phyloP scores from a whole-genome alignment of 1,284 basidiomycete species.

The Ceratobasidium sp. region DNA sequence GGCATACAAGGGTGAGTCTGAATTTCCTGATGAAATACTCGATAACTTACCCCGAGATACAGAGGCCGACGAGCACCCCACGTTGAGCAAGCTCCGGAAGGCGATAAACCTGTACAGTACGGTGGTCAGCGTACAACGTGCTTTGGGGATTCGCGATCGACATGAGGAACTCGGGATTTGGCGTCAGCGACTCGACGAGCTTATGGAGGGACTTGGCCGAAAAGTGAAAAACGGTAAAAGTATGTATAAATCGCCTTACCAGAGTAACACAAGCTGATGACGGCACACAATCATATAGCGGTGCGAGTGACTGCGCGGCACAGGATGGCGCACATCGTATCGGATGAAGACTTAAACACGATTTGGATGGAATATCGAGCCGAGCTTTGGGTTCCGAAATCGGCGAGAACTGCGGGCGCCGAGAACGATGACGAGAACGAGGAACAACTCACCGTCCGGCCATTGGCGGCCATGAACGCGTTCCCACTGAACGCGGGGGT shows the following conservation, averaged over 20 bases:
- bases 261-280: no score
- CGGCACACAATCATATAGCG: no score
- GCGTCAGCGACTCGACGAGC: not conserved
- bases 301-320: not conserved
- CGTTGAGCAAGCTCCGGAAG: not conserved
- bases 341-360: not conserved
- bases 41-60: no score
- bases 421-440: not conserved
- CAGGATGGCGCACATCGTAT: not conserved
- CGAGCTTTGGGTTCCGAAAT: not conserved
- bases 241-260: slow-evolving; percentile 8
- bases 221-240: not conserved
- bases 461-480: not conserved
- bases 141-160: not conserved
- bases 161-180: not conserved
- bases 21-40: no score
- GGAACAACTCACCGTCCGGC: not conserved
- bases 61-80: not conserved
- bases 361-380: not conserved
- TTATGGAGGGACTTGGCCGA: not conserved
- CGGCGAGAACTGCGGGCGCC: no score
- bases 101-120: no score
- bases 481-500: slow-evolving; percentile 5
- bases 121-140: not conserved
- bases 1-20: slow-evolving; percentile 7